Evolutionary conservation across 2,329 filamentous ascomycete genomes (phyloP).

Genomic region (Penicillium fuscoglaucum): DNA sequence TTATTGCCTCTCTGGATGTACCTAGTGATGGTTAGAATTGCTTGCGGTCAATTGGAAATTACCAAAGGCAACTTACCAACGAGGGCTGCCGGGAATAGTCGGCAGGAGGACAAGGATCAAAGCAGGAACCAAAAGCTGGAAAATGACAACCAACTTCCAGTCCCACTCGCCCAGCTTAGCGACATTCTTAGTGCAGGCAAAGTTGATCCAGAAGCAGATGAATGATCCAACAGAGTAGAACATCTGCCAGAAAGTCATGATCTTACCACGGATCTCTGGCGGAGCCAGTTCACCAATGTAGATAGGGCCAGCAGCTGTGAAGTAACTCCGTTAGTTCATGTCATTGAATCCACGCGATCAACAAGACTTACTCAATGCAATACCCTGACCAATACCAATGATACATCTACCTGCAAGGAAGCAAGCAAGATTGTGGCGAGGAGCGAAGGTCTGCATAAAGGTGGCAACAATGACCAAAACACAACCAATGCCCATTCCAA

Average conservation of each 20-base stretch:
- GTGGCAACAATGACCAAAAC: conserved; percentile 66
- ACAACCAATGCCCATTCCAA: conserved; percentile 66
- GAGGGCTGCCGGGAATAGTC: conserved; percentile 67
- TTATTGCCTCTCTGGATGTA: conserved; percentile 60
- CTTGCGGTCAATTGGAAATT: background rate
- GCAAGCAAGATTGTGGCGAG: conserved; percentile 59
- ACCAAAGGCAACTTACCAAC: conserved; percentile 50
- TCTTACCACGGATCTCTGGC: conserved; percentile 62
- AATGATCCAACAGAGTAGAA: conserved; percentile 67
- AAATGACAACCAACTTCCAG: conserved; percentile 71
- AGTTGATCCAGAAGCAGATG: conserved; percentile 68
- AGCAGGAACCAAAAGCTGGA: conserved; percentile 67
- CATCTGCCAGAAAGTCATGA: conserved; percentile 71
- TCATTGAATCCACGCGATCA: background rate
- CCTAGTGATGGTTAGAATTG: conserved; percentile 20
- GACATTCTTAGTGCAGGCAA: conserved; percentile 59
- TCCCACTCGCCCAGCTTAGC: conserved; percentile 66
- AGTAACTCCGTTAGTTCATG: conserved; percentile 6
- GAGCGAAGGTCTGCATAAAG: conserved; percentile 67
- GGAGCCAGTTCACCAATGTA: conserved; percentile 71
- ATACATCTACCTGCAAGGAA: conserved; percentile 70
- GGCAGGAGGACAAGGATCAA: conserved; percentile 63
- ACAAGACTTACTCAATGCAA: conserved; percentile 58
- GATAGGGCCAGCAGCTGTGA: conserved; percentile 62
- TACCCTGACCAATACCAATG: conserved; percentile 69